phyloP scores from a whole-genome alignment of 768 basidiomycete species.

The Pulveroboletus sp. region DNA sequence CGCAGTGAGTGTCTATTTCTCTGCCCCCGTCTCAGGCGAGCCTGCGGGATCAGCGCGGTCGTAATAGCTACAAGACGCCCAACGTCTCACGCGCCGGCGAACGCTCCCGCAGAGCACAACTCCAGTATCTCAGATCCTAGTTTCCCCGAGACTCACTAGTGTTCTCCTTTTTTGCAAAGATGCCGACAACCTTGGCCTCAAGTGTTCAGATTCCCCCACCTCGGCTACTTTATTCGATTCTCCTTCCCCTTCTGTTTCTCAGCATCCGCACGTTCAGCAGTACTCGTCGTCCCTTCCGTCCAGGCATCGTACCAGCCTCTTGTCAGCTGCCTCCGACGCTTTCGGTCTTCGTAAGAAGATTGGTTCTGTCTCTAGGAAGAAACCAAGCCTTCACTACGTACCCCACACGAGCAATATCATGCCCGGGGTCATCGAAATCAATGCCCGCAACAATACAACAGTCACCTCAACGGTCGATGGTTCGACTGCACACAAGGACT shows the following conservation, averaged over 20 bases:
- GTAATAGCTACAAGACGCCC: neutral
- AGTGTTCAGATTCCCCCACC: conserved; percentile 12
- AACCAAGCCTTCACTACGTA: conserved; percentile 25
- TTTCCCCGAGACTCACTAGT: conserved; percentile 8
- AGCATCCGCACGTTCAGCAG: conserved; percentile 4
- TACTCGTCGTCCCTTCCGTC: conserved; percentile 18
- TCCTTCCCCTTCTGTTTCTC: conserved; percentile 6
- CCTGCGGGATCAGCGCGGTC: conserved; percentile 3
- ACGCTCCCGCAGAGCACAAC: neutral
- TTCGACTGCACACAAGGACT: conserved; percentile 33
- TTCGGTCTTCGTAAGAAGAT: conserved; percentile 42
- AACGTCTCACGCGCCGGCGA: conserved; percentile 2
- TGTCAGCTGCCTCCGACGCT: conserved; percentile 52
- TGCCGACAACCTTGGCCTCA: conserved; percentile 12
- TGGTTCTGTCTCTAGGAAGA: conserved; percentile 37
- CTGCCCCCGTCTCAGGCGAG: neutral
- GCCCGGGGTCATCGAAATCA: conserved; percentile 73
- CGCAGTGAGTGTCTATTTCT: conserved; percentile 13
- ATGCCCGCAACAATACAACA: conserved; percentile 33
- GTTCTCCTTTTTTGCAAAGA: conserved; percentile 10
- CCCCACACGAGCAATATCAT: conserved; percentile 40
- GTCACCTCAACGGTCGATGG: conserved; percentile 23
- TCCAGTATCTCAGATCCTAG: neutral
- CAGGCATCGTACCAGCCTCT: conserved; percentile 40
- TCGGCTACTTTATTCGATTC: conserved; percentile 10